Evolutionary conservation across 2,329 filamentous ascomycete species (phyloP).

Genomic region (Mycocentrospora acerina): DNA sequence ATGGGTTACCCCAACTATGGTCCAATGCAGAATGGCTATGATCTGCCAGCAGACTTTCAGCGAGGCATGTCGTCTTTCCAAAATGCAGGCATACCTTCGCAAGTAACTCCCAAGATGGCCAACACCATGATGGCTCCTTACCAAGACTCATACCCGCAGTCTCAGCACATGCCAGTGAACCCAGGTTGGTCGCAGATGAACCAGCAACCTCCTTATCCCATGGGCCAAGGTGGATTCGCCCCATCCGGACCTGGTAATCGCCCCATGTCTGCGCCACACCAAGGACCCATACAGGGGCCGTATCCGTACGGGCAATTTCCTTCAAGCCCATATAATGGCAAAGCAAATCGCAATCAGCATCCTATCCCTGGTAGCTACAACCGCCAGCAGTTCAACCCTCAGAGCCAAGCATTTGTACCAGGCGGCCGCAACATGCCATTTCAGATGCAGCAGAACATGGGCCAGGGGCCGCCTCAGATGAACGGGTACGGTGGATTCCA

Average conservation of each 20-base stretch:
- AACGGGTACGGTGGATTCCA: conserved; percentile 31
- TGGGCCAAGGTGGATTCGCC: conserved; percentile 27
- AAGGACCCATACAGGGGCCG: conserved; percentile 42
- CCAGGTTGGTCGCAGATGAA: conserved; percentile 36
- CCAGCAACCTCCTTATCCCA: conserved; percentile 31
- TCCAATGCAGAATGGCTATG: conserved; percentile 42
- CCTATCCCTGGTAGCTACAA: conserved; percentile 83
- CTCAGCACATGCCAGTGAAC: conserved; percentile 31
- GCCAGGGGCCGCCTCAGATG: conserved; percentile 34
- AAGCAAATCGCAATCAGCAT: conserved; percentile 75
- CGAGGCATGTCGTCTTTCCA: conserved; percentile 50
- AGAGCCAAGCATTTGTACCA: conserved; percentile 89
- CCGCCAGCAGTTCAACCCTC: conserved; percentile 86
- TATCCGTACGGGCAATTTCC: conserved; percentile 83
- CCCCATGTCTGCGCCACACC: conserved; percentile 39
- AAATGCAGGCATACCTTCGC: conserved; percentile 32
- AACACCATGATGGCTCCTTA: conserved; percentile 37
- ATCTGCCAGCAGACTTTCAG: conserved; percentile 49
- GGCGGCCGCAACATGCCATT: conserved; percentile 47
- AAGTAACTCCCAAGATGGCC: conserved; percentile 43
- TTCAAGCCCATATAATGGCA: conserved; percentile 55
- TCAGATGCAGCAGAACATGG: conserved; percentile 34
- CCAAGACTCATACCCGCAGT: conserved; percentile 34
- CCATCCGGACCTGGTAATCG: conserved; percentile 30
- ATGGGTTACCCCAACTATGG: conserved; percentile 32